phyloP scores from a whole-genome alignment of 805 yeast species.

The Candida ulmi region DNA sequence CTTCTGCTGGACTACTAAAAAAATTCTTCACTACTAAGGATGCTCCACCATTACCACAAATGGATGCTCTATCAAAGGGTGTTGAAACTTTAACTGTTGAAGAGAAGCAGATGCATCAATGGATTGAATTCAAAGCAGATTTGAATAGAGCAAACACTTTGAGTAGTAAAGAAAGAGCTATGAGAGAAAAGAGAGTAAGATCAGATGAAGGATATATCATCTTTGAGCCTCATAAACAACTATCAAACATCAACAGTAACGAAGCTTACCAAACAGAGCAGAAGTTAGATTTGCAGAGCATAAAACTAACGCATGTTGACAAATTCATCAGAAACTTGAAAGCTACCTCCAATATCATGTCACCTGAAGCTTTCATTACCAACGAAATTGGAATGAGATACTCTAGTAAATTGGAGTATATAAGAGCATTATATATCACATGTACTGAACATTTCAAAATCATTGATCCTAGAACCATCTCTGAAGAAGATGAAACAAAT shows the following conservation, averaged over 20 bases:
- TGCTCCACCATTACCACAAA: slow-evolving; percentile 22
- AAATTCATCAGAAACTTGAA: slow-evolving; percentile 30
- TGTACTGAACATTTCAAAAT: slow-evolving; percentile 55
- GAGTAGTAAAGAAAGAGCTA: slow-evolving; percentile 60
- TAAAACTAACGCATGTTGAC: slow-evolving; percentile 38
- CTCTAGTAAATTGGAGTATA: slow-evolving; percentile 46
- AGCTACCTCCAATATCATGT: slow-evolving; percentile 32
- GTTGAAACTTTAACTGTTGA: slow-evolving; percentile 25
- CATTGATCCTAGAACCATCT: slow-evolving; percentile 19
- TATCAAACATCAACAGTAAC: slow-evolving; percentile 40
- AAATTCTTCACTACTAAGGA: slow-evolving; percentile 25
- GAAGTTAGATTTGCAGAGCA: slow-evolving; percentile 24
- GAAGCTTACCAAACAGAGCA: slow-evolving; percentile 32
- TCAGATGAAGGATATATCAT: slow-evolving; percentile 56
- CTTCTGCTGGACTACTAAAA: slow-evolving; percentile 24
- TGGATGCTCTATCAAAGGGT: slow-evolving; percentile 15
- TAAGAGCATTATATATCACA: slow-evolving; percentile 61
- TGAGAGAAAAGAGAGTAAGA: slow-evolving; percentile 59
- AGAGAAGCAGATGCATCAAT: slow-evolving; percentile 33
- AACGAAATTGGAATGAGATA: slow-evolving; percentile 49
- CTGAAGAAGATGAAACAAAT: slow-evolving; percentile 21
- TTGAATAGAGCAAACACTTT: slow-evolving; percentile 70
- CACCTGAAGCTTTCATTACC: slow-evolving; percentile 49
- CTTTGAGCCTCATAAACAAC: slow-evolving; percentile 53
- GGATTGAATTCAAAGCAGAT: slow-evolving; percentile 55